Evolutionary conservation across 31 red algal species (phyloP), one percentile per base, ranked within the genome.

Genomic region (Endocladia muricata): DNA sequence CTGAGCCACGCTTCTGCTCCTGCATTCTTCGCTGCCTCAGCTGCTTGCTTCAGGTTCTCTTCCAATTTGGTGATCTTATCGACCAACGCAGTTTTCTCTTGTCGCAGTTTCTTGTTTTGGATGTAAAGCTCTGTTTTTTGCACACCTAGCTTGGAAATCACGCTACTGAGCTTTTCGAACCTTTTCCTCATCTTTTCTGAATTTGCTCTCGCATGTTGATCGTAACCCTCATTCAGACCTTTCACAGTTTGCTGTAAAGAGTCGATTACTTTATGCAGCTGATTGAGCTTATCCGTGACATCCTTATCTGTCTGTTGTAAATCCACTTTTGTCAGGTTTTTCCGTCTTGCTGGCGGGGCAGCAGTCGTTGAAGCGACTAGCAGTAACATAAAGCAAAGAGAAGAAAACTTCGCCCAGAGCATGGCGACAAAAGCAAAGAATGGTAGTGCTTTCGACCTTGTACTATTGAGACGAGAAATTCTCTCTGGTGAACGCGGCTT

Each of bases 221-320:
- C 74, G 28, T 76, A 73, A 1, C 83, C 83, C 31, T 77, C 72
- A 52, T 73, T 59, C 37, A 77, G 59, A 21, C 55, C 32, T 70
- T 87, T 78, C 39, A 87, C 64, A 23, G 72, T 87, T 32, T 77
- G 32, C 65, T 87, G 72, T 31, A 87, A 28, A 30, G 72, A 73
- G 23, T 87, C 83, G 55, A 87, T 87, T 0, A 76, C 74, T 41
- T 76, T 77, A 37, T 87, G 83, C 38, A 87, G 43, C 37, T 87
- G 83, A 44, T 70, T 64, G 15, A 87, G 59, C 41, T 78, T 87
- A n/a, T 62, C 74, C 37, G 9, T 44, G 56, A 87, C 83, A 72
- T 87, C 83, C 13, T 57, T 58, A 55, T 72, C 83, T 4, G 83
- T 78, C 37, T 36, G 43, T 1, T 61, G 79, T 25, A 83, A 56